These are phyloP conservation scores for Penicillium pulvis DNA, from an alignment of 495 filamentous ascomycete genomes.

Conservation along the genomic window DNA sequence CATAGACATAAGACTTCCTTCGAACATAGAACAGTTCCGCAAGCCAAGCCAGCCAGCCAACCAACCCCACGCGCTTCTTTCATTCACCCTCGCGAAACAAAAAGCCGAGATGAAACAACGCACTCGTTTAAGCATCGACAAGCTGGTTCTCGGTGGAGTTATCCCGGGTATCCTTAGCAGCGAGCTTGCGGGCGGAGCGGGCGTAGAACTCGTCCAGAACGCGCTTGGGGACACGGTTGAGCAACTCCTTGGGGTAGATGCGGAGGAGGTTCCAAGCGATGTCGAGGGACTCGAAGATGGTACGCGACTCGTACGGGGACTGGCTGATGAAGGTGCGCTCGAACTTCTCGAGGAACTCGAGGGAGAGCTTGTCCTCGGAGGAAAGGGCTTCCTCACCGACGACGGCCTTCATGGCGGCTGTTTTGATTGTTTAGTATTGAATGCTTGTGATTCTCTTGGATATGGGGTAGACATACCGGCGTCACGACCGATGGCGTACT, in stretches of 20 bases:
- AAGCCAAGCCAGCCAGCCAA: constrained; percentile 3
- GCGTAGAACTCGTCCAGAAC: constrained; percentile 91
- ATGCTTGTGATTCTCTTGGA: background rate
- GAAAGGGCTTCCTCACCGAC: constrained; percentile 97
- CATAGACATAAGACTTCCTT: background rate
- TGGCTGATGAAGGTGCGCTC: constrained; percentile 92
- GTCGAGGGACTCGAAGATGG: constrained; percentile 89
- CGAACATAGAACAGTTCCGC: background rate
- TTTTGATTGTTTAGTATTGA: constrained; percentile 13
- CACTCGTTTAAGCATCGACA: constrained; percentile 53
- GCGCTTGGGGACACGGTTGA: constrained; percentile 96
- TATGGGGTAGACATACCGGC: constrained; percentile 51
- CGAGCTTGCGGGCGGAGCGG: constrained; percentile 58
- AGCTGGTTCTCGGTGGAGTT: constrained; percentile 60
- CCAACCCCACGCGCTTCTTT: constrained; percentile 8
- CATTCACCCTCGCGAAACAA: constrained; percentile 5
- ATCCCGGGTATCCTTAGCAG: constrained; percentile 72
- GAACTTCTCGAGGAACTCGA: constrained; percentile 99
- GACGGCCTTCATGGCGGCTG: constrained; percentile 97
- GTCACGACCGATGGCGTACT: constrained; percentile 98
- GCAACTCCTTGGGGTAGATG: constrained; percentile 94
- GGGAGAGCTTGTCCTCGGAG: constrained; percentile 92
- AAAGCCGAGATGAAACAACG: constrained; percentile 11
- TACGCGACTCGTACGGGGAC: constrained; percentile 85
- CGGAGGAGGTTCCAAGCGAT: constrained; percentile 93